Conservation (phyloP, 306 rosid genomes). For the Lathyrus sativus region DNA sequence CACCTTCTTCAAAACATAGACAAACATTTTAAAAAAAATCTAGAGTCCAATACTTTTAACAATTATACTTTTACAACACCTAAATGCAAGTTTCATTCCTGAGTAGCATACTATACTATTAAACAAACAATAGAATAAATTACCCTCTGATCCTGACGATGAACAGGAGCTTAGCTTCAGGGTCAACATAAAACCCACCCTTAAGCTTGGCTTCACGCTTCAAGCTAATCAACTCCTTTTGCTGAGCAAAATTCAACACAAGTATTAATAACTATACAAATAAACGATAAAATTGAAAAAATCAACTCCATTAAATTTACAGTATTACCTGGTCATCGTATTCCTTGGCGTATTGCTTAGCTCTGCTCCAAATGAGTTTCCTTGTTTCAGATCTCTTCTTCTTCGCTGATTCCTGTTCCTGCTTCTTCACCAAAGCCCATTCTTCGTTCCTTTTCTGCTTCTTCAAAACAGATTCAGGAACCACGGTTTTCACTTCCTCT, state of each 20-base stretch:
- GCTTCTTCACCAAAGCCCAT: slow-evolving; percentile 60
- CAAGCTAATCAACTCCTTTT: slow-evolving; percentile 65
- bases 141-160: slow-evolving; percentile 82
- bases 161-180: slow-evolving; percentile 80
- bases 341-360: slow-evolving; percentile 62
- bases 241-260: slow-evolving; percentile 36
- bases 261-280: not conserved
- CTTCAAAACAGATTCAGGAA: slow-evolving; percentile 71
- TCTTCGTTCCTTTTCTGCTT: slow-evolving; percentile 72
- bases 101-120: not conserved
- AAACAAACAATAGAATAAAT: not conserved
- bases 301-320: not conserved
- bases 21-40: too few species aligned
- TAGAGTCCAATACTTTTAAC: too few species aligned
- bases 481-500: slow-evolving; percentile 51
- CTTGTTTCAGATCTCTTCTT: slow-evolving; percentile 55
- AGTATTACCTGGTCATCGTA: slow-evolving; percentile 56
- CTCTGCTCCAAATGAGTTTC: slow-evolving; percentile 61
- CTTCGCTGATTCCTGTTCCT: slow-evolving; percentile 43
- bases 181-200: slow-evolving; percentile 79
- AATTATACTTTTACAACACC: not conserved
- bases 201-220: slow-evolving; percentile 86
- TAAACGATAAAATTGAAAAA: not conserved
- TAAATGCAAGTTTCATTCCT: not conserved
- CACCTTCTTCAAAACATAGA: too few species aligned